Evolutionary conservation across 2,329 filamentous ascomycete species (phyloP), one percentile per base, ranked within the genome.

Genomic region (Xylaria multiplex): DNA sequence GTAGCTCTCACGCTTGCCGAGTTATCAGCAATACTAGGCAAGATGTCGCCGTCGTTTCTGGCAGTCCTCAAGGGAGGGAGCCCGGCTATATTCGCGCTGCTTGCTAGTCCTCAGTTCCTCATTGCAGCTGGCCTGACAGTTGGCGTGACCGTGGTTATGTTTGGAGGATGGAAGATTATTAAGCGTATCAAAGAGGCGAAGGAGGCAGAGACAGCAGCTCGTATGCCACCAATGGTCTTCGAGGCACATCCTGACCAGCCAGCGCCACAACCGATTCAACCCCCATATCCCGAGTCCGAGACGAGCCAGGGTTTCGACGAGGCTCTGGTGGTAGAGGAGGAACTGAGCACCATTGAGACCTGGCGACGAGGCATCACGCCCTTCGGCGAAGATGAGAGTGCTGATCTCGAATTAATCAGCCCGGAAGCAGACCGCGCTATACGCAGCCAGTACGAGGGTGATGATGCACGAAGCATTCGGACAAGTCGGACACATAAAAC

Each of bases 161-260:
- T 99, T 66, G 96, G 96, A 60, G 95, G 96, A 5, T 98, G 93
- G 86, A 98, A 97, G 81, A 97, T 99, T 77, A 90, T 99, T 80
- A 96, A 97, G 84, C 90, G 89, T 72, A 92, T 98, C 71, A 79
- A 80, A 65, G 84, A 85, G 60, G 76, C 75, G 16, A 77, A 76
- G 49, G 73, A 75, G 42, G 65, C 69, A 50, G 53, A 67, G 27
- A 52, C 66, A 24, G 57, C 65, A 14, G 56, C 65, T 32, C 66
- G 71, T n/a, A 49, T 64, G 50, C 46, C 58, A 27, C 74, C 78
- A 30, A 76, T 79, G 71, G 78, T 77, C 1, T 76, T 79, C 49
- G 70, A 74, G 42, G 71, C 73, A 16, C 59, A 73, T 1, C 67
- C 70, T 19, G 56, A 60, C 3, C 62, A 24, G 52, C 58, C 60